phyloP scores from a whole-genome alignment of 345 rosid species.

The Salix koriyanagi region DNA sequence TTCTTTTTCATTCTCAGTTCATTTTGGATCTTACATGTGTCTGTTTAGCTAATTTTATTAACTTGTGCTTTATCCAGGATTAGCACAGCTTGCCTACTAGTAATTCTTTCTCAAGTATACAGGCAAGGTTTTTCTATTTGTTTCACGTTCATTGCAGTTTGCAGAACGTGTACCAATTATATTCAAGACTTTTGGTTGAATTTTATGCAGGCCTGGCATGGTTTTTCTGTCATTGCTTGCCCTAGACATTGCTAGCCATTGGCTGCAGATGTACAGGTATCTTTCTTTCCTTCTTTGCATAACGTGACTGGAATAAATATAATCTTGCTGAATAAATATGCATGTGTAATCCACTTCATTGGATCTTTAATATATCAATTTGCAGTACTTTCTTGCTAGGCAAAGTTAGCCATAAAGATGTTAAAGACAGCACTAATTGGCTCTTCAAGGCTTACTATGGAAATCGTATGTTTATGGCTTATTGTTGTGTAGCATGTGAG shows the following conservation, averaged over 20 bases:
- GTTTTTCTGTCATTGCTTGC: slow-evolving; percentile 77
- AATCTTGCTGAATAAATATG: neutral
- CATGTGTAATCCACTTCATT: neutral
- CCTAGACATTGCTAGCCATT: slow-evolving; percentile 85
- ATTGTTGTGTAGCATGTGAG: slow-evolving; percentile 93
- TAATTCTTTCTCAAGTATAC: slow-evolving; percentile 82
- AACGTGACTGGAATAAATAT: neutral
- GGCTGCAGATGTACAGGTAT: slow-evolving; percentile 97
- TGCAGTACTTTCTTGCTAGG: slow-evolving; percentile 86
- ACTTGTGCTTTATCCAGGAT: slow-evolving; percentile 49
- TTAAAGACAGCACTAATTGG: slow-evolving; percentile 88
- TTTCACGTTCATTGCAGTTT: neutral
- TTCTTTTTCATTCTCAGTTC: neutral
- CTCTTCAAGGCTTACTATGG: slow-evolving; percentile 91
- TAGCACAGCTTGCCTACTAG: slow-evolving; percentile 93
- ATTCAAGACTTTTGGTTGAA: neutral
- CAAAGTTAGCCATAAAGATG: slow-evolving; percentile 90
- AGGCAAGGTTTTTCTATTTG: slow-evolving; percentile 32
- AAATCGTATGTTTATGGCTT: slow-evolving; percentile 86
- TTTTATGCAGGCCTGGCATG: slow-evolving; percentile 77
- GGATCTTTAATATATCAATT: slow-evolving; percentile 21
- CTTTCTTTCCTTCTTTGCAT: neutral
- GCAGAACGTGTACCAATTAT: neutral
- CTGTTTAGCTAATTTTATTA: neutral
- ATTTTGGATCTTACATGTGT: neutral